Conservation (phyloP, 805 yeast genomes). For the Saccharomyces eubayanus region DNA sequence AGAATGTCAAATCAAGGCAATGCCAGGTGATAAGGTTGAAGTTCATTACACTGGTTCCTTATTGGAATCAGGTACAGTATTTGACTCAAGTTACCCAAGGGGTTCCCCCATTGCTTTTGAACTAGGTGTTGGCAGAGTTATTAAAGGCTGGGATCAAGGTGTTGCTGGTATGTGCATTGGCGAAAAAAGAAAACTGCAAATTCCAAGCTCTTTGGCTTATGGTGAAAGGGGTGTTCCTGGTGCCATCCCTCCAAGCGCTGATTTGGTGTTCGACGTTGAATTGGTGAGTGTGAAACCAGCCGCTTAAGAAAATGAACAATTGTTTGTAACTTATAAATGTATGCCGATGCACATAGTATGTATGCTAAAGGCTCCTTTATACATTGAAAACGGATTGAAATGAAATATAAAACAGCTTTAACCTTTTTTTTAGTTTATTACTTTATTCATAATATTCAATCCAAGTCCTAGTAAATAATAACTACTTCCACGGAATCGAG, state of each 20-base stretch:
- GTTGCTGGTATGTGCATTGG: conserved; percentile 78
- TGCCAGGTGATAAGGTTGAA: conserved; percentile 55
- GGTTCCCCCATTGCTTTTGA: conserved; percentile 59
- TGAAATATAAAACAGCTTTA: not conserved
- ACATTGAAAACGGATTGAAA: not conserved
- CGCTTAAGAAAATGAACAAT: not conserved
- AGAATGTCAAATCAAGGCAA: conserved; percentile 50
- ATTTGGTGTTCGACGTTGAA: conserved; percentile 37
- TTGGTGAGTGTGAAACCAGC: conserved; percentile 15
- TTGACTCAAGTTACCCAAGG: conserved; percentile 65
- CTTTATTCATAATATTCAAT: not conserved
- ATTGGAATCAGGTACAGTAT: conserved; percentile 52
- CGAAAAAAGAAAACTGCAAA: conserved; percentile 68
- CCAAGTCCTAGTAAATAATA: no score
- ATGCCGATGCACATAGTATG: not conserved
- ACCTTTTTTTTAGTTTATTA: not conserved
- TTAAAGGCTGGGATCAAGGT: conserved; percentile 89
- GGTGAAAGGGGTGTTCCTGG: conserved; percentile 72
- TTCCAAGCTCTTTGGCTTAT: conserved; percentile 73
- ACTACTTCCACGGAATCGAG: no score
- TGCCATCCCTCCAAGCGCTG: conserved; percentile 71
- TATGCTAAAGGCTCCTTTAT: not conserved
- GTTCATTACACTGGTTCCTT: conserved; percentile 78
- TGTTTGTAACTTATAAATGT: not conserved
- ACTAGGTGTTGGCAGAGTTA: conserved; percentile 76